These are phyloP conservation scores for Coemansia sp. DNA, from an alignment of 192 early-diverging fungal genomes.

Conservation along the genomic window DNA sequence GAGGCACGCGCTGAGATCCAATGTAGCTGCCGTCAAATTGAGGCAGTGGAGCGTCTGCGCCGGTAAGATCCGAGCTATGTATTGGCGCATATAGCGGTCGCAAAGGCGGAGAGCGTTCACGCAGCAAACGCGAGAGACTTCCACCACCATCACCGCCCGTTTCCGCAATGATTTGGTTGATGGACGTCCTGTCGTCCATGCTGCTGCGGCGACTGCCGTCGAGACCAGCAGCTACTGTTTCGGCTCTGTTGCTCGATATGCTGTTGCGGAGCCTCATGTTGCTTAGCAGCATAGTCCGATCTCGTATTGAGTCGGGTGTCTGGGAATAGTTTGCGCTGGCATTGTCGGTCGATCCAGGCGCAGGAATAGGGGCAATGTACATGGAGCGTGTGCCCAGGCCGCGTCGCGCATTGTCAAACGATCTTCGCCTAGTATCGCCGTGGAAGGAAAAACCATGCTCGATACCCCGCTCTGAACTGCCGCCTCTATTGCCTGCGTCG, in stretches of 20 bases:
- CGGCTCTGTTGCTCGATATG: constrained; percentile 19
- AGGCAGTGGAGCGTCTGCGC: constrained; percentile 12
- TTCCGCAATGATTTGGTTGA: constrained; percentile 36
- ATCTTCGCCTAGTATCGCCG: constrained; percentile 14
- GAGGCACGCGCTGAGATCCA: constrained; percentile 34
- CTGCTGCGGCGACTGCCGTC: constrained; percentile 29
- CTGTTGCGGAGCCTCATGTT: constrained; percentile 30
- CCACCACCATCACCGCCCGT: constrained; percentile 13
- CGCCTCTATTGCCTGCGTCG: not conserved
- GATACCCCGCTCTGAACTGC: constrained; percentile 9
- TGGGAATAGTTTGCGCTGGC: constrained; percentile 39
- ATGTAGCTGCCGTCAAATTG: constrained; percentile 33
- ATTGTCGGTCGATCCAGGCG: constrained; percentile 2
- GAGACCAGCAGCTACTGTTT: constrained; percentile 3
- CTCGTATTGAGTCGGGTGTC: constrained; percentile 49
- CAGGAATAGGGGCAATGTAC: constrained; percentile 15
- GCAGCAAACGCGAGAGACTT: constrained; percentile 43
- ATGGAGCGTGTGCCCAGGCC: constrained; percentile 29
- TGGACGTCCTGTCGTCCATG: constrained; percentile 42
- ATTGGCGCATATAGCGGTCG: not conserved
- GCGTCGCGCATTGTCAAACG: constrained; percentile 22
- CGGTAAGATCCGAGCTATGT: not conserved
- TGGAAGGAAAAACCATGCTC: constrained; percentile 31
- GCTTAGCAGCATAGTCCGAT: constrained; percentile 50
- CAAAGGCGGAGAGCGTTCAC: constrained; percentile 29